phyloP scores from a whole-genome alignment of 306 rosid species.

The Pachyrhizus erosus region DNA sequence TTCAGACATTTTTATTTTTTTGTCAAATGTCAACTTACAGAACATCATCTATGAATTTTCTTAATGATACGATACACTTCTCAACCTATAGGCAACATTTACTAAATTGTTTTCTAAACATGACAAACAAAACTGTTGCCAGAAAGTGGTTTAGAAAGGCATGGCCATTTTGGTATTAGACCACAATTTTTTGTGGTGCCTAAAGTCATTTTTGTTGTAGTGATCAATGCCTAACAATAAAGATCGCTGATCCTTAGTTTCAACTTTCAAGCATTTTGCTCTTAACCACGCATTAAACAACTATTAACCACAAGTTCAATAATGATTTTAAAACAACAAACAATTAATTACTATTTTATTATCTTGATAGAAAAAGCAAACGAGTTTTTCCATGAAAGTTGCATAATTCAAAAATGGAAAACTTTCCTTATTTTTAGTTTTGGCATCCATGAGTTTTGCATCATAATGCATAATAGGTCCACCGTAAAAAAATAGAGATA shows the following conservation, averaged over 20 bases:
- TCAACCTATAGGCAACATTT: too few relatives aligned
- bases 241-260: constrained; percentile 2
- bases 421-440: neutral
- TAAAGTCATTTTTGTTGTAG: too few relatives aligned
- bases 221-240: constrained; percentile 25
- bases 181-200: too few relatives aligned
- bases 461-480: neutral
- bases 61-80: too few relatives aligned
- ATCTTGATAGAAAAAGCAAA: constrained; percentile 11
- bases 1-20: too few relatives aligned
- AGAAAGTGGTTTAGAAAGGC: too few relatives aligned
- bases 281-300: constrained; percentile 20
- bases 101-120: too few relatives aligned
- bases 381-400: constrained; percentile 12
- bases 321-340: constrained; percentile 19
- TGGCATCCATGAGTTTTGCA: neutral
- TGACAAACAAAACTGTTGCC: too few relatives aligned
- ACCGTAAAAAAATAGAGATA: neutral
- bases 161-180: too few relatives aligned
- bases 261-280: neutral
- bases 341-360: constrained; percentile 4
- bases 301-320: neutral
- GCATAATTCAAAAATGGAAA: neutral
- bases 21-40: too few relatives aligned
- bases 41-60: too few relatives aligned